Base-by-base conservation (phyloP, 108 stramenopile genomes). In the Pseudonitzschia pungens region DNA sequence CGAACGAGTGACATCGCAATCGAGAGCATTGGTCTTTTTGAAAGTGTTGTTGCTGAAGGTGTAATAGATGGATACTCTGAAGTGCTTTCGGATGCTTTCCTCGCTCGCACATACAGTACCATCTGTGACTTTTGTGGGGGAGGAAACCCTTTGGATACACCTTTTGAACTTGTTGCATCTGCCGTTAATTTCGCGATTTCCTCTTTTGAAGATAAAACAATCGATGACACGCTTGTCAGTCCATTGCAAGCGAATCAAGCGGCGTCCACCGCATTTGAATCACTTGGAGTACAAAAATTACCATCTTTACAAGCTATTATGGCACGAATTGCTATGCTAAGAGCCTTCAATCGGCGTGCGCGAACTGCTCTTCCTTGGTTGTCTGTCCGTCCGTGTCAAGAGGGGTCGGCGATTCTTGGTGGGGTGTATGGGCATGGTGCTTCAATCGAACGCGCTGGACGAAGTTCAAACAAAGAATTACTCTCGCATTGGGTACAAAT, bases 281-380 rank as follows among this genome's bases (percentile, higher is more conserved):
- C 55, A 1, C 29, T 77, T 0, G 76, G 65, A 53, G 51, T 63
- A 40, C 40, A 29, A 28, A 55, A 48, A 2, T 53, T 86, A 12
- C 87, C 88, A 58, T 52, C 78, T 20, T 65, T 78, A 7, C 80
- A 84, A 53, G 66, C 90, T 3, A 70, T 97, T 24, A 67, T 97
- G 81, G 92, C 88, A 15, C 66, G 95, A 20, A 76, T 89, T 56
- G 76, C 92, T 0, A 56, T 95, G 66, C 86, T 97, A 36, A 78
- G 92, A 27, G 90, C 88, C 15, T 76, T 96, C 36, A 98, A 98
- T 70, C 76, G 84, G 52, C 85, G 87, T 45, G 88, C 83, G 22
- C 58, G 65, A 50, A 72, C 68, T 65, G 90, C 85, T 28, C 79
- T 91, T 51, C 97, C 87, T 11, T 95, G 88, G 87, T 76, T 92